Conservation (phyloP, 768 basidiomycete species). For the Hydnum rufescens region DNA sequence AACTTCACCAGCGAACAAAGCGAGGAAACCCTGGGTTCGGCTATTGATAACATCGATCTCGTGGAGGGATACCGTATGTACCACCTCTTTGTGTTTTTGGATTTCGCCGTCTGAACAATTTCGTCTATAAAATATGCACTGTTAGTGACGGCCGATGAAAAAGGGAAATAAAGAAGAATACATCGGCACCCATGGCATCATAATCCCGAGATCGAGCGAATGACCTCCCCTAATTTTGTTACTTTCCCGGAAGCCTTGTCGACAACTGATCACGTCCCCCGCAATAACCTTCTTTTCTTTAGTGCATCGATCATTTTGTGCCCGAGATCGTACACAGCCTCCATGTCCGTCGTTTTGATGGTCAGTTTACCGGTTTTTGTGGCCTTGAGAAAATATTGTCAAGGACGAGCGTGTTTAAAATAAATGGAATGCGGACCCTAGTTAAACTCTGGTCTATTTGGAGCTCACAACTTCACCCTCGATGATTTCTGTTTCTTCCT, state of each 20-base stretch:
- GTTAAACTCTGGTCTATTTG: constrained; percentile 95
- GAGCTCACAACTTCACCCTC: constrained; percentile 96
- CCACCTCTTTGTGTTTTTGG: constrained; percentile 92
- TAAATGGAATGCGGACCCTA: constrained; percentile 35
- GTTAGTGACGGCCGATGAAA: neutral
- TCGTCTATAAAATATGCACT: constrained; percentile 38
- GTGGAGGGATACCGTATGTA: constrained; percentile 92
- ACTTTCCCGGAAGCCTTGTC: constrained; percentile 97
- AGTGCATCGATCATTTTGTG: constrained; percentile 98
- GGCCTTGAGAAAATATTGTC: constrained; percentile 31
- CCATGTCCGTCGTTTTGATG: constrained; percentile 98
- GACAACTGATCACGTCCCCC: constrained; percentile 88
- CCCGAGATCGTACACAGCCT: constrained; percentile 95
- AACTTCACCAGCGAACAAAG: constrained; percentile 85
- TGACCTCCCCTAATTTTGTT: constrained; percentile 84
- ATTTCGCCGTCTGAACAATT: constrained; percentile 97
- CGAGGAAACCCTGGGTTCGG: constrained; percentile 95
- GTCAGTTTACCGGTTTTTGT: constrained; percentile 96
- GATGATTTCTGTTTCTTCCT: constrained; percentile 92
- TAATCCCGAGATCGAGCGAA: constrained; percentile 96
- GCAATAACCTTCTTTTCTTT: constrained; percentile 82
- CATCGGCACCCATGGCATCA: constrained; percentile 98
- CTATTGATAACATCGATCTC: constrained; percentile 99
- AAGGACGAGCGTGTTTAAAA: neutral
- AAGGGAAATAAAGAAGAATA: constrained; percentile 20